phyloP scores from a whole-genome alignment of 2,329 filamentous ascomycete species.

The Escovopsis sp. region DNA sequence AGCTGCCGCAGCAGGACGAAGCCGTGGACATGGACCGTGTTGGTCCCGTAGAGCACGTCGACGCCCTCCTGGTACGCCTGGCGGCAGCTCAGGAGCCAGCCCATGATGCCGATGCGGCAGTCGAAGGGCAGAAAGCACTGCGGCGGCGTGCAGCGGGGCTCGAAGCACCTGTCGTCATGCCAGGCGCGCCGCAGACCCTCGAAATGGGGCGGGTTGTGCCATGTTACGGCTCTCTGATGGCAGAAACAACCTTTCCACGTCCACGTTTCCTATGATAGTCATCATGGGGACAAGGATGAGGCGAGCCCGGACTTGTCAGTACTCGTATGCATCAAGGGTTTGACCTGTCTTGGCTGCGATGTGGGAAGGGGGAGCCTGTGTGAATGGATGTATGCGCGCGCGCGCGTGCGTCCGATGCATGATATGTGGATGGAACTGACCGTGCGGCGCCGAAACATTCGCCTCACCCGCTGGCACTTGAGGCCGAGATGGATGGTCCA shows the following conservation, averaged over 20 bases:
- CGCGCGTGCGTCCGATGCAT: not conserved
- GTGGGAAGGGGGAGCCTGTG: too few species aligned
- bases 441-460: not conserved
- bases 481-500: not conserved
- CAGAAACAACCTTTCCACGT: not conserved
- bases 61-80: constrained; percentile 11
- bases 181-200: not conserved
- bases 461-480: not conserved
- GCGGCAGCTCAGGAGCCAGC: constrained; percentile 12
- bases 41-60: constrained; percentile 12
- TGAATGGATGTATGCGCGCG: too few species aligned
- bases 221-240: not conserved
- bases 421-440: not conserved
- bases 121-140: not conserved
- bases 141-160: not conserved
- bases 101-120: constrained; percentile 11
- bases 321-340: too few species aligned
- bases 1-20: not conserved
- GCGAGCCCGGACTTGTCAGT: not conserved
- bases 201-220: not conserved
- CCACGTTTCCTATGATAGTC: not conserved
- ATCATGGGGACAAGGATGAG: not conserved
- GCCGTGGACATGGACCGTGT: constrained; percentile 6
- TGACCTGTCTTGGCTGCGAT: too few species aligned
- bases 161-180: not conserved